These are phyloP conservation scores for Coemansia sp. DNA, from an alignment of 192 early-diverging fungal species.

Conservation along the genomic window DNA sequence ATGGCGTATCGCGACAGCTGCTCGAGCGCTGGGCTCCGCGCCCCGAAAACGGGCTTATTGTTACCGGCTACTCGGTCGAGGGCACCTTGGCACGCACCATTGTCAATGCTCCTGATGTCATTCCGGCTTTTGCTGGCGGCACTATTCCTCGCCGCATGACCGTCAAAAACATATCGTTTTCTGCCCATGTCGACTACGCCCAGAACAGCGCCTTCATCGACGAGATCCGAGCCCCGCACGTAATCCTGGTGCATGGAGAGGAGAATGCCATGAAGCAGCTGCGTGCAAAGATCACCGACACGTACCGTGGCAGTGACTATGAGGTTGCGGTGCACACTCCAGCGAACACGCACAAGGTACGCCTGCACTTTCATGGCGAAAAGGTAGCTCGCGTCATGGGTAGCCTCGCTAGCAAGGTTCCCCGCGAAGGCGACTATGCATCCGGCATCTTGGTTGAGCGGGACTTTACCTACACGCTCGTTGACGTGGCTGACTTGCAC, in stretches of 20 bases:
- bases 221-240: constrained; percentile 85
- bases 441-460: constrained; percentile 83
- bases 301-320: constrained; percentile 75
- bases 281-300: constrained; percentile 79
- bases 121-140: constrained; percentile 75
- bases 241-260: constrained; percentile 96
- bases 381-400: constrained; percentile 89
- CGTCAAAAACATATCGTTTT: constrained; percentile 95
- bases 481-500: constrained; percentile 75
- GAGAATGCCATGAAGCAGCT: constrained; percentile 90
- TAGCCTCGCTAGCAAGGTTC: constrained; percentile 72
- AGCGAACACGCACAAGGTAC: constrained; percentile 83
- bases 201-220: constrained; percentile 98
- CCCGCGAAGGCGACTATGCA: constrained; percentile 63
- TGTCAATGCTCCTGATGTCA: constrained; percentile 83
- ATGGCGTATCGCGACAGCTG: constrained; percentile 90
- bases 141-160: constrained; percentile 78
- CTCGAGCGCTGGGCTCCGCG: constrained; percentile 95
- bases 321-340: constrained; percentile 85
- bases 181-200: constrained; percentile 95
- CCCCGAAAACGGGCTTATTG: constrained; percentile 86
- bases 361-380: constrained; percentile 91
- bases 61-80: constrained; percentile 98
- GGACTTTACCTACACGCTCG: constrained; percentile 87
- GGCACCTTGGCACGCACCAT: constrained; percentile 85